Evolutionary conservation across 78 protist species (phyloP).

Genomic region (Dictyostelium capitatum): DNA sequence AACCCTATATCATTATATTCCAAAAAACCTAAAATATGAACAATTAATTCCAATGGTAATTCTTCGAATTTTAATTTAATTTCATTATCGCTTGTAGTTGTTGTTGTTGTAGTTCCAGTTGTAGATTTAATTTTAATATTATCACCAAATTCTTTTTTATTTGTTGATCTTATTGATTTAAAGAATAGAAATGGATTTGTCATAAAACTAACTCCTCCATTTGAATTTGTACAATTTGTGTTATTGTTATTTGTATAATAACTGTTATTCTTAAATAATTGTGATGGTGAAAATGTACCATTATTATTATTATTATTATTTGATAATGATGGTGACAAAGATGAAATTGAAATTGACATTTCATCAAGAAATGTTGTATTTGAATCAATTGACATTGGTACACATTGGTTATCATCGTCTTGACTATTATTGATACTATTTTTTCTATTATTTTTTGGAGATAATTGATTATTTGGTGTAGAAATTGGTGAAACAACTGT

Average conservation of each 20-base stretch:
- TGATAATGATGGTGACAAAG: background rate
- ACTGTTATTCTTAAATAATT: background rate
- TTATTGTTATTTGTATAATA: background rate
- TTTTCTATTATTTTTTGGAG: background rate
- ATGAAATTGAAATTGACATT: background rate
- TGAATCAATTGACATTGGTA: background rate
- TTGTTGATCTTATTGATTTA: slow-evolving; percentile 1
- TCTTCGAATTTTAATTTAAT: background rate
- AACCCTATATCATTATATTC: slow-evolving; percentile 10
- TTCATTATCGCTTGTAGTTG: background rate
- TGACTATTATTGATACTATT: background rate
- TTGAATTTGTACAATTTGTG: background rate
- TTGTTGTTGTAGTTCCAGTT: background rate
- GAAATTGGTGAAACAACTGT: background rate
- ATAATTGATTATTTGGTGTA: background rate
- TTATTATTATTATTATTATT: background rate
- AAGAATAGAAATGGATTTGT: background rate
- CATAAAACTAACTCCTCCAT: background rate
- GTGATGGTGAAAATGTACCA: background rate
- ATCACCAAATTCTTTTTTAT: background rate
- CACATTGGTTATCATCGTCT: background rate
- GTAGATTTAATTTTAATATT: background rate
- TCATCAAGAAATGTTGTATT: background rate
- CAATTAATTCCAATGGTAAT: slow-evolving; percentile 48
- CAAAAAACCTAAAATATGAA: slow-evolving; percentile 25